Conservation (phyloP, 495 filamentous ascomycete species). For the Penicillium robsamsonii region DNA sequence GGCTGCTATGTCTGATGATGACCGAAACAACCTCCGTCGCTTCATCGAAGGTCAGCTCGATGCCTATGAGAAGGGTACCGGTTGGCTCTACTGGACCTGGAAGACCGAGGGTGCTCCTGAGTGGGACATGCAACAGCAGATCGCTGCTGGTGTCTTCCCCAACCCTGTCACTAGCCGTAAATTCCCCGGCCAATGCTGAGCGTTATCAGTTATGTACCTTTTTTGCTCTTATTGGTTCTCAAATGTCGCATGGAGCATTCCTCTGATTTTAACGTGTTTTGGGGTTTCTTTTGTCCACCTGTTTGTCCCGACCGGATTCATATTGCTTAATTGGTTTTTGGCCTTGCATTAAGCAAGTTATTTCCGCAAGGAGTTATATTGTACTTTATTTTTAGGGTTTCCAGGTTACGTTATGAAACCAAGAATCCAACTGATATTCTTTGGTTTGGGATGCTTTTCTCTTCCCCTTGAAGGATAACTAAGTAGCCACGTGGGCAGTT, state of each 20-base stretch:
- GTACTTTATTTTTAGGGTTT: background rate
- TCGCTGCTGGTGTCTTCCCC: conserved; percentile 60
- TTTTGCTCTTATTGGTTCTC: conserved; percentile 4
- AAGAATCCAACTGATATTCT: background rate
- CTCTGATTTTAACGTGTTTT: background rate
- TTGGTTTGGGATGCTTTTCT: background rate
- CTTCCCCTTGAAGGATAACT: background rate
- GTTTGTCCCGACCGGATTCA: background rate
- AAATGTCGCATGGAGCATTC: background rate
- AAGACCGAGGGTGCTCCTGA: conserved; percentile 84
- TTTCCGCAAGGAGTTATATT: background rate
- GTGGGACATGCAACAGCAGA: conserved; percentile 76
- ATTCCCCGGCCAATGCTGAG: conserved; percentile 47
- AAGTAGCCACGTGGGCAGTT: background rate
- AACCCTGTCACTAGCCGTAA: conserved; percentile 52
- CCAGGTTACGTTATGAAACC: background rate
- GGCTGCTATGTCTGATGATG: conserved; percentile 45
- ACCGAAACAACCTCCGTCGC: conserved; percentile 56
- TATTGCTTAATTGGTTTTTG: conserved; percentile 5
- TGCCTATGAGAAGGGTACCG: conserved; percentile 63
- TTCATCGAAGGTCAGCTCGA: conserved; percentile 74
- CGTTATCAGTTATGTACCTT: background rate
- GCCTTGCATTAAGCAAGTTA: background rate
- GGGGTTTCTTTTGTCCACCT: background rate
- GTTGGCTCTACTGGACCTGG: conserved; percentile 85